phyloP scores from a whole-genome alignment of 1,284 basidiomycete genomes.

The Rhizopogon hawkerae region DNA sequence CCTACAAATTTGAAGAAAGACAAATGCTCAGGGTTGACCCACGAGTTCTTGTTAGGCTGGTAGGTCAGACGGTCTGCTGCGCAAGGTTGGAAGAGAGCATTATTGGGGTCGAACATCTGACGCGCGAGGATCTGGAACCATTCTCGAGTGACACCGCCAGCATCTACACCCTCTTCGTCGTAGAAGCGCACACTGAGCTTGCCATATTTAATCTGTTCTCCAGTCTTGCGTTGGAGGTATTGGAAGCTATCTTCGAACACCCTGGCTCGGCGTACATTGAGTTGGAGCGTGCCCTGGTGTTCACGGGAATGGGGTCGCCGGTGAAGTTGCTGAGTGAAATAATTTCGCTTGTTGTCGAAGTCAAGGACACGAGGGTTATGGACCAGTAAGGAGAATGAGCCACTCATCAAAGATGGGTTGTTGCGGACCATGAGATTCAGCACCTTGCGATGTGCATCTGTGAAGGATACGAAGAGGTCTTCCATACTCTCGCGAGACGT shows the following conservation, averaged over 20 bases:
- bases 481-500: slow-evolving; percentile 69
- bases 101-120: slow-evolving; percentile 99
- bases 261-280: slow-evolving; percentile 88
- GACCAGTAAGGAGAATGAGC: slow-evolving; percentile 93
- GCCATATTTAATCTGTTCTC: slow-evolving; percentile 96
- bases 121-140: slow-evolving; percentile 98
- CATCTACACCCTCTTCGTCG: slow-evolving; percentile 97
- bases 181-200: slow-evolving; percentile 97
- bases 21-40: slow-evolving; percentile 90
- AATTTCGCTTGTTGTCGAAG: slow-evolving; percentile 99
- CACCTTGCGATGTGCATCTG: slow-evolving; percentile 89
- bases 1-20: slow-evolving; percentile 99
- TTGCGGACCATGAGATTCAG: slow-evolving; percentile 97
- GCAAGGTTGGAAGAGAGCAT: slow-evolving; percentile 96
- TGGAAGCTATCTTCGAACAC: slow-evolving; percentile 98
- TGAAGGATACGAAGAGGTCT: slow-evolving; percentile 90
- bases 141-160: slow-evolving; percentile 95
- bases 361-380: slow-evolving; percentile 96
- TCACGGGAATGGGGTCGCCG: slow-evolving; percentile 74
- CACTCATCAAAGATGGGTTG: slow-evolving; percentile 96
- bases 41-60: slow-evolving; percentile 93
- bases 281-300: slow-evolving; percentile 76
- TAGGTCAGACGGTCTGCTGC: slow-evolving; percentile 92
- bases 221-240: slow-evolving; percentile 81
- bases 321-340: slow-evolving; percentile 95